A percentile compares a stretch with the other conserved stretches of the same genome.
Conservation (phyloP, 345 rosid species). For the Cochlearia excelsa region DNA sequence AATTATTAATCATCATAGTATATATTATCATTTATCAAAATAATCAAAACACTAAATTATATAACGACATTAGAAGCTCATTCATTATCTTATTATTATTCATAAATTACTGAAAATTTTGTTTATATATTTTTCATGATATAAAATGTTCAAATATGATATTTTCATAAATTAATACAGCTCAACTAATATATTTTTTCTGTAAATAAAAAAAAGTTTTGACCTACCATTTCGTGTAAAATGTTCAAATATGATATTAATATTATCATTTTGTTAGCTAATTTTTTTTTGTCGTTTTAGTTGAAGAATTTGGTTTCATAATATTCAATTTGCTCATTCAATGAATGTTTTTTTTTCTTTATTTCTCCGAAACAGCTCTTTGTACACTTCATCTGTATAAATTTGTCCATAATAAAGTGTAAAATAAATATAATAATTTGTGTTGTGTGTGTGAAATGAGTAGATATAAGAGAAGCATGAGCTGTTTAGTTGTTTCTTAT, state of each 20-base stretch:
- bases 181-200: background rate
- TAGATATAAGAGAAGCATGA: slow-evolving; percentile 28
- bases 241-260: background rate
- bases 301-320: slow-evolving; percentile 6
- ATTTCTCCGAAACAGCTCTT: background rate
- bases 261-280: background rate
- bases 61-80: background rate
- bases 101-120: background rate
- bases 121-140: background rate
- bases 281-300: background rate
- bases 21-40: too few relatives aligned
- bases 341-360: slow-evolving; percentile 6
- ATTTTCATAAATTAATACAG: background rate
- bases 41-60: background rate
- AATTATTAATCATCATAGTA: background rate
- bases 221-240: too few relatives aligned
- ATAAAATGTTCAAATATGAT: background rate
- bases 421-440: background rate
- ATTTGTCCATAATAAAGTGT: background rate
- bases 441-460: slow-evolving; percentile 20
- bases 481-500: slow-evolving; percentile 31
- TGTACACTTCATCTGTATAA: slow-evolving; percentile 17
- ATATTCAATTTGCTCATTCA: slow-evolving; percentile 3
- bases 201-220: background rate
- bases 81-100: background rate